Percentiles rank a stretch among this genome's conserved stretches.
phyloP scores from a whole-genome alignment of 805 yeast species.

The Groenewaldozyma salmanticensis region DNA sequence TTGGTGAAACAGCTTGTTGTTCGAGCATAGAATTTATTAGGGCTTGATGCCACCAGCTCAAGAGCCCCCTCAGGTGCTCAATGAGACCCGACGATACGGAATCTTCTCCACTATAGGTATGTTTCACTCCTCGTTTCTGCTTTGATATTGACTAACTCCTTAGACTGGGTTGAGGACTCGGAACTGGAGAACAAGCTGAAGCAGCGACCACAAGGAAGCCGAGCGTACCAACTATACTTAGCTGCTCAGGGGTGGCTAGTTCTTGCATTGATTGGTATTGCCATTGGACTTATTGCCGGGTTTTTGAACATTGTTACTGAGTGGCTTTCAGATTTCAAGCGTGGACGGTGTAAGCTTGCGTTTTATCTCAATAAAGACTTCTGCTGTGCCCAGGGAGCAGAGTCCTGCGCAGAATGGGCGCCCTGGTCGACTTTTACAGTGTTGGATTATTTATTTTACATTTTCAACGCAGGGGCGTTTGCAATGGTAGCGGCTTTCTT shows the following conservation, averaged over 20 bases:
- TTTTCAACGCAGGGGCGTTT: conserved; percentile 48
- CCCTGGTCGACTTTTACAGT: conserved; percentile 47
- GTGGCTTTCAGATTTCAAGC: conserved; percentile 68
- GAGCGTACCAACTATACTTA: conserved; percentile 13
- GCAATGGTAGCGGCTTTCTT: conserved; percentile 57
- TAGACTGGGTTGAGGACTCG: conserved; percentile 54
- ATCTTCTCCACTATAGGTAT: conserved; percentile 37
- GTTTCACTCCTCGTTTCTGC: conserved; percentile 12
- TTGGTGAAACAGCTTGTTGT: no score
- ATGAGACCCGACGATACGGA: conserved; percentile 29
- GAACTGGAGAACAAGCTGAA: conserved; percentile 24
- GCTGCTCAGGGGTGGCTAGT: conserved; percentile 59
- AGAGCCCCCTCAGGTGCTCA: no score
- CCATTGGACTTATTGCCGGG: conserved; percentile 79
- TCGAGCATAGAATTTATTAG: no score
- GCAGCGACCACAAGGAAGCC: conserved; percentile 4
- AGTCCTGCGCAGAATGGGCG: conserved; percentile 59
- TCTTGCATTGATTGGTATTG: conserved; percentile 61
- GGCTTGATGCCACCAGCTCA: no score
- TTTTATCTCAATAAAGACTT: conserved; percentile 64
- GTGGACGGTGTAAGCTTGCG: conserved; percentile 65
- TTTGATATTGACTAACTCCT: not conserved
- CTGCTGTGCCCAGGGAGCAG: conserved; percentile 57
- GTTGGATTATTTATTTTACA: conserved; percentile 43
- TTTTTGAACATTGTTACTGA: conserved; percentile 72